Conservation (phyloP, 2,329 filamentous ascomycete genomes). For the Aspergillus unguis region DNA sequence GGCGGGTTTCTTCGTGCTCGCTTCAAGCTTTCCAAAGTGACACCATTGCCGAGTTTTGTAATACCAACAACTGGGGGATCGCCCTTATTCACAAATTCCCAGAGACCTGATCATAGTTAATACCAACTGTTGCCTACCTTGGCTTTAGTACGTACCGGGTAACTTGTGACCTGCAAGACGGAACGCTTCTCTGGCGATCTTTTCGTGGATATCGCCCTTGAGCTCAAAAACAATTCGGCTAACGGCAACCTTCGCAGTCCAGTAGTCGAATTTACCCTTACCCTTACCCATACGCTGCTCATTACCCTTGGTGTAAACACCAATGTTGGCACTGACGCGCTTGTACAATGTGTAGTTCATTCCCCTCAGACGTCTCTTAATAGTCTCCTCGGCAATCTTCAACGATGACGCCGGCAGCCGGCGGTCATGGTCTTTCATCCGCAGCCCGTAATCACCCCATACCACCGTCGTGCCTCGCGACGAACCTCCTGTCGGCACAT, state of each 20-base stretch:
- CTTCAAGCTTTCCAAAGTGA: constrained; percentile 81
- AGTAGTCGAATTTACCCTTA: constrained; percentile 95
- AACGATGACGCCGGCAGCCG: constrained; percentile 83
- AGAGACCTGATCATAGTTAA: constrained; percentile 46
- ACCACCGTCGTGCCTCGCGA: constrained; percentile 90
- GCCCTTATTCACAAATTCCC: constrained; percentile 91
- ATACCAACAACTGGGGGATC: constrained; percentile 87
- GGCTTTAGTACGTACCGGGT: constrained; percentile 62
- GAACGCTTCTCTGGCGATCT: constrained; percentile 90
- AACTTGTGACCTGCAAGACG: constrained; percentile 91
- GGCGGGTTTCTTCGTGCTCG: constrained; percentile 68
- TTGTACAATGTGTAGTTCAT: constrained; percentile 92
- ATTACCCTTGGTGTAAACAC: constrained; percentile 92
- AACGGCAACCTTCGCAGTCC: constrained; percentile 85
- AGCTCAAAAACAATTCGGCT: constrained; percentile 92
- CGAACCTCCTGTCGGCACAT: constrained; percentile 86
- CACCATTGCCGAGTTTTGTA: constrained; percentile 77
- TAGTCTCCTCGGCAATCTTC: constrained; percentile 89
- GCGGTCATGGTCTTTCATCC: constrained; percentile 90
- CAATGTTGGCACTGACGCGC: constrained; percentile 85
- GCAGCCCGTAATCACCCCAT: constrained; percentile 93
- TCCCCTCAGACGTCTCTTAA: constrained; percentile 81
- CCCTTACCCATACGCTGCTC: constrained; percentile 99
- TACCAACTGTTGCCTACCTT: background rate
- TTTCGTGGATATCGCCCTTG: constrained; percentile 88